A percentile compares a stretch with the other conserved stretches of the same genome.
These are phyloP conservation scores for Zanthoxylum bungeanum DNA, from an alignment of 345 rosid species.

Conservation along the genomic window DNA sequence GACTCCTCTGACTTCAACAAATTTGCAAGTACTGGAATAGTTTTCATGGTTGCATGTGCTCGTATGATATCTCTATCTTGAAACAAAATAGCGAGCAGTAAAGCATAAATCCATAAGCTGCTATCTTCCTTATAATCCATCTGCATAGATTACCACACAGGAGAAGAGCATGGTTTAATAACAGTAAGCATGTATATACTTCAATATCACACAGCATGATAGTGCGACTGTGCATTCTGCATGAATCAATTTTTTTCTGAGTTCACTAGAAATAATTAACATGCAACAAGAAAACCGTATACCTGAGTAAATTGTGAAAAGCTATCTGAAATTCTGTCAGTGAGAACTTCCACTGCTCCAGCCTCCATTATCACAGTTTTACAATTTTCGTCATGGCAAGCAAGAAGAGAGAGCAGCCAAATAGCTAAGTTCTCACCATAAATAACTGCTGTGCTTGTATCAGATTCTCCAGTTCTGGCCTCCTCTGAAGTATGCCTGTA, in stretches of 20 bases:
- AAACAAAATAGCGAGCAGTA: conserved; percentile 86
- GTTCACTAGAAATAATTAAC: not conserved
- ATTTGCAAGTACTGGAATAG: conserved; percentile 84
- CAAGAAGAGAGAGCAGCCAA: conserved; percentile 91
- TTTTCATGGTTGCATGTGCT: conserved; percentile 82
- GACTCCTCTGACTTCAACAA: conserved; percentile 89
- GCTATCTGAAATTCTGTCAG: conserved; percentile 65
- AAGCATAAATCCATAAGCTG: conserved; percentile 91
- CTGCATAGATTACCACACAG: conserved; percentile 43
- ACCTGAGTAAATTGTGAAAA: conserved; percentile 74
- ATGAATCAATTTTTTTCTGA: not conserved
- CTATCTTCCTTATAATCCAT: conserved; percentile 82
- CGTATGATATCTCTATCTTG: conserved; percentile 97
- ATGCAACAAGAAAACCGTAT: conserved; percentile 18
- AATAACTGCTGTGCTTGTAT: conserved; percentile 47
- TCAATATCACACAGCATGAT: not conserved
- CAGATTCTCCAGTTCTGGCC: conserved; percentile 43
- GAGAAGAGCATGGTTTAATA: conserved; percentile 17
- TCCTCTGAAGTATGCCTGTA: conserved; percentile 57
- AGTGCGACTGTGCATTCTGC: not conserved
- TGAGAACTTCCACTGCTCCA: conserved; percentile 85
- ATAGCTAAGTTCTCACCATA: conserved; percentile 74
- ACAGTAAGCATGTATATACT: conserved; percentile 11
- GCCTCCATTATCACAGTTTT: conserved; percentile 83
- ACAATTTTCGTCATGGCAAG: conserved; percentile 82